phyloP scores from a whole-genome alignment of 2,329 filamentous ascomycete genomes.

The Sporothrix luriei region DNA sequence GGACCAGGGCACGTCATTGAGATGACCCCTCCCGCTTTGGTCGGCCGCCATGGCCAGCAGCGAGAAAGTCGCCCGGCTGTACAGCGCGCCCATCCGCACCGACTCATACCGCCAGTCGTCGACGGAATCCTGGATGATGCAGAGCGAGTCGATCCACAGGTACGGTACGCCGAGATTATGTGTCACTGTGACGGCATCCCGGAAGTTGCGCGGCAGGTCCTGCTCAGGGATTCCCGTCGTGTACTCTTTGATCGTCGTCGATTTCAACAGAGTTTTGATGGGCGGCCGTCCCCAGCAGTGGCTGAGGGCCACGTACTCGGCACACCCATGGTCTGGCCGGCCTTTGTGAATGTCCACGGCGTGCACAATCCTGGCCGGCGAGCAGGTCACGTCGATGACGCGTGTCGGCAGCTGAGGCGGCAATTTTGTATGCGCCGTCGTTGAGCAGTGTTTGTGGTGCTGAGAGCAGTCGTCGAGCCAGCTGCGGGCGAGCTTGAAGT shows the following conservation, averaged over 20 bases:
- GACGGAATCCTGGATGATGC: slow-evolving; percentile 33
- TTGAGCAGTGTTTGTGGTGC: background rate
- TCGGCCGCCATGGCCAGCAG: slow-evolving; percentile 28
- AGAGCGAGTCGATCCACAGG: slow-evolving; percentile 35
- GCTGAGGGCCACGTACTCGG: slow-evolving; percentile 30
- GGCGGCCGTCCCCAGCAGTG: slow-evolving; percentile 29
- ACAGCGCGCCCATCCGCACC: slow-evolving; percentile 36
- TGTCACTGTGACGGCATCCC: slow-evolving; percentile 30
- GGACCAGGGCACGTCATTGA: background rate
- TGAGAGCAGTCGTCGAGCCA: slow-evolving; percentile 26
- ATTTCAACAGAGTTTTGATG: background rate
- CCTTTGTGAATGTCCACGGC: background rate
- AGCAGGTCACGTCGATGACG: slow-evolving; percentile 17
- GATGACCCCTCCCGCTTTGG: background rate
- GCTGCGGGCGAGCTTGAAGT: slow-evolving; percentile 16
- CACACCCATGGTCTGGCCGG: background rate
- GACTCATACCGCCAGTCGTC: slow-evolving; percentile 32
- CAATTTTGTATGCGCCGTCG: background rate
- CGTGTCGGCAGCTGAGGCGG: slow-evolving; percentile 21
- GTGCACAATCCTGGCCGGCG: slow-evolving; percentile 12
- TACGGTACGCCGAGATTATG: slow-evolving; percentile 28
- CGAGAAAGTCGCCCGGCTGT: slow-evolving; percentile 33
- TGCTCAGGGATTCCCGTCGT: background rate
- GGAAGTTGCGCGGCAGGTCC: slow-evolving; percentile 19
- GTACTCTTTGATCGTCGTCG: background rate